Base-by-base conservation (phyloP, 768 basidiomycete species). In the Xanthoconium stramineum region DNA sequence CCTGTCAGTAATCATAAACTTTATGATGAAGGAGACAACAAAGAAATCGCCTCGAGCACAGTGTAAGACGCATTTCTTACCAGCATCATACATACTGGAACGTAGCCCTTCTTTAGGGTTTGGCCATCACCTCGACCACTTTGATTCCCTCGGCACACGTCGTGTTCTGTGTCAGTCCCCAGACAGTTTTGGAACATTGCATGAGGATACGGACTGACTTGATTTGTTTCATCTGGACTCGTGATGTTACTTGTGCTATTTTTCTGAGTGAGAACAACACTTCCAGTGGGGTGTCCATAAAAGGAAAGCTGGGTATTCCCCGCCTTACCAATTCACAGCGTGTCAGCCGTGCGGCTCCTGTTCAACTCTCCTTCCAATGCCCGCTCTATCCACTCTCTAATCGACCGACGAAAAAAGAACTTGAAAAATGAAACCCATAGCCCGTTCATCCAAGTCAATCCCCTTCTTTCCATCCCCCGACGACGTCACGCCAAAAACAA, bases 1-100 rank as follows among this genome's bases (percentile, higher is more conserved):
- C 78, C 76, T 64, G 44, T 39, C 7, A 15, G 36, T 6, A 5
- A 24, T 33, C n/a, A 19, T 55, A 17, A 35, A 29, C 40, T 15
- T 35, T 17, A 29, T n/a, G n/a, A n/a, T n/a, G n/a, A n/a, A n/a
- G n/a, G n/a, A n/a, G n/a, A n/a, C n/a, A n/a, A n/a, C n/a, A n/a
- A n/a, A n/a, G n/a, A n/a, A n/a, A n/a, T n/a, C n/a, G n/a, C n/a
- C n/a, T n/a, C n/a, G 10, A n/a, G 33, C 11, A 43, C 6, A 6
- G 24, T 9, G 2, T 9, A 5, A 37, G 28, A 10, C 6, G 17
- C 6, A 13, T 37, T 46, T 46, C 63, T 12, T 24, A 24, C 24
- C 24, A 24, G 24, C 24, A 24, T 24, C 24, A 24, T 24, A 24
- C 24, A 4, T 24, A 24, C 4, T 24, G 24, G n/a, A n/a, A 24